Base-by-base conservation (phyloP, 2,329 filamentous ascomycete species). In the Neoscytalidium dimidiatum region DNA sequence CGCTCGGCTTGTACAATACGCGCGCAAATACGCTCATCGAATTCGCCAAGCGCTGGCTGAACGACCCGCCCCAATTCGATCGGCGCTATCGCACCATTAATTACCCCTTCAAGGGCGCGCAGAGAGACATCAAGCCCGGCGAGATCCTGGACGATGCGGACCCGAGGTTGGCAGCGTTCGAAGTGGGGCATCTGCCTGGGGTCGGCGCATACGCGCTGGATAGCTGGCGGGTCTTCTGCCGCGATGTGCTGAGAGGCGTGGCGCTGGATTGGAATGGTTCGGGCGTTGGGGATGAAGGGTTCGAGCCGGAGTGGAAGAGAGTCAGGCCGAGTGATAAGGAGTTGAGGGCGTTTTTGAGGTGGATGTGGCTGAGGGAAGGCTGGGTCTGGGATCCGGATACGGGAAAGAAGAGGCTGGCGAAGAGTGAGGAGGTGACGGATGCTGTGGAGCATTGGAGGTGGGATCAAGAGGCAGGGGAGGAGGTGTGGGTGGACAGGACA, bases 201-300 rank as follows among this genome's bases (percentile, higher is more conserved):
- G 75, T 84, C 64, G 93, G 17, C 83, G 14, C 87, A 1, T 97
- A 97, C 75, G 91, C 92, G 0, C 82, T 94, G 56, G 94, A 97
- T 76, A 94, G 90, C 72, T 97, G 92, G 91, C 87, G 94, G 3
- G 97, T 97, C 68, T 97, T 97, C 77, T 97, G 92, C 74, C 87
- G 94, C 1, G 94, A 97, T 74, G 82, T 84, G 33, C 76, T 96
- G 26, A 85, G 93, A 7, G 89, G 88, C 0, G 76, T 88, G 19
- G 87, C 89, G 1, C 74, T 78, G 9, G 86, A 89, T 68, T 92
- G 89, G 86, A 88, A 87, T 71, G 90, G 90, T 1, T 81, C 71
- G 73, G 85, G 69, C 68, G 79, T 71, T 69, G 38, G 49, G n/a
- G 62, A 58, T 13, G 62, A 65, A 3, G 69, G 29, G 14, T 92